Conservation (phyloP, 208 protist species). For the Leishmania major region DNA sequence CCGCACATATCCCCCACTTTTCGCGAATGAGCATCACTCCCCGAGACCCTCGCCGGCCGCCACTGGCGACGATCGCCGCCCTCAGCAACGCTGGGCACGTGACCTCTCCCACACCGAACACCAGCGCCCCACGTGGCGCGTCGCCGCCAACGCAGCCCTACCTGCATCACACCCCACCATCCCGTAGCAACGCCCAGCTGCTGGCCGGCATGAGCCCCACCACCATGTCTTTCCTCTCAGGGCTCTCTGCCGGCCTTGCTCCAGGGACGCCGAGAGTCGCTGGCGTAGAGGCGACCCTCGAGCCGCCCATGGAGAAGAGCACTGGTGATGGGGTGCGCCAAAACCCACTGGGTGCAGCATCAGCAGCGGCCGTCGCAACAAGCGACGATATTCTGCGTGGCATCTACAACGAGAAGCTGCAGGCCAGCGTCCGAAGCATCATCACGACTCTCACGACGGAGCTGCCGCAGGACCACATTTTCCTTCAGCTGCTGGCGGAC, state of each 20-base stretch:
- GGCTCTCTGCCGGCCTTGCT: background rate
- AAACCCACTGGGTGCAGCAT: background rate
- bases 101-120: background rate
- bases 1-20: background rate
- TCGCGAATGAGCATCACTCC: background rate
- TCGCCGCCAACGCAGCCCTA: background rate
- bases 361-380: constrained; percentile 7
- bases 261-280: background rate
- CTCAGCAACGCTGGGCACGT: background rate
- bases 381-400: constrained; percentile 42
- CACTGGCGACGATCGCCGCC: background rate
- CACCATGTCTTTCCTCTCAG: background rate
- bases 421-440: constrained; percentile 60
- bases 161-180: background rate
- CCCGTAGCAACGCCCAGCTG: constrained; percentile 14
- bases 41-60: background rate
- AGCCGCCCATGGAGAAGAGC: background rate
- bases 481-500: constrained; percentile 77
- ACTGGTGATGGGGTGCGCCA: background rate
- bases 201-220: constrained; percentile 16
- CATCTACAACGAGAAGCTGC: constrained; percentile 78
- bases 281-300: background rate
- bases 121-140: background rate
- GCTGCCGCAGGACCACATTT: constrained; percentile 75
- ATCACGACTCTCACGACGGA: constrained; percentile 54